Percentiles rank a stretch among this genome's conserved stretches.
Conservation (phyloP, 345 rosid genomes). For the Euclidium syriacum region DNA sequence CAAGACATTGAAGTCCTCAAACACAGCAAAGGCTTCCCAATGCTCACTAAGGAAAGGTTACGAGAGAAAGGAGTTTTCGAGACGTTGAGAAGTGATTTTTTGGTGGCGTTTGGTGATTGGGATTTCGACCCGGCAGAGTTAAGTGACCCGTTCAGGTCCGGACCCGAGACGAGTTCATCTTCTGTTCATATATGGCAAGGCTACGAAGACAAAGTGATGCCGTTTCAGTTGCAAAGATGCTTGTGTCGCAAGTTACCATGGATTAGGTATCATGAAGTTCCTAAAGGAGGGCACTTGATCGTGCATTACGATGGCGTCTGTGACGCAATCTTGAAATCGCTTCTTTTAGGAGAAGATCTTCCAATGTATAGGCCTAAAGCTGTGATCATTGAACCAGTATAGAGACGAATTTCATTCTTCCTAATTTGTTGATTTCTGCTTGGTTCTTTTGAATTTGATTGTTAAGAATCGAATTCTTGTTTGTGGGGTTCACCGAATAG, state of each 20-base stretch:
- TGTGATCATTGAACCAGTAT: slow-evolving; percentile 16
- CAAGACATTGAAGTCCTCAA: slow-evolving; percentile 62
- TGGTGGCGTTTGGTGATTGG: slow-evolving; percentile 67
- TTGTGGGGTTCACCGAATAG: not conserved
- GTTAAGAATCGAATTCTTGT: not conserved
- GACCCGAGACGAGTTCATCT: slow-evolving; percentile 19
- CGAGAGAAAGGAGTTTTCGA: slow-evolving; percentile 47
- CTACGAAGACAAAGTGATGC: slow-evolving; percentile 75
- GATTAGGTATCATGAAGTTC: slow-evolving; percentile 81
- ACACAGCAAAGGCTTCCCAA: slow-evolving; percentile 66
- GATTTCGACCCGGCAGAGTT: slow-evolving; percentile 71
- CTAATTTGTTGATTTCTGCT: not conserved
- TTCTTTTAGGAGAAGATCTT: slow-evolving; percentile 64
- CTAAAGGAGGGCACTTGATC: slow-evolving; percentile 82
- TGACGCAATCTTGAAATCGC: slow-evolving; percentile 59
- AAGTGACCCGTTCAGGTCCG: slow-evolving; percentile 39
- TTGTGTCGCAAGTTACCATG: slow-evolving; percentile 59
- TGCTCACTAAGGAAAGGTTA: slow-evolving; percentile 67
- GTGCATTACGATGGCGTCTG: slow-evolving; percentile 70
- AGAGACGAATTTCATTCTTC: not conserved
- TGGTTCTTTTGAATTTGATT: slow-evolving; percentile 3
- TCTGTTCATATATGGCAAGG: slow-evolving; percentile 91
- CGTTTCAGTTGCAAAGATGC: slow-evolving; percentile 65
- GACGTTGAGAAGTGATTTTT: slow-evolving; percentile 55
- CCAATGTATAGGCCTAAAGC: slow-evolving; percentile 36